Percentiles rank a stretch among this genome's conserved stretches.
These are phyloP conservation scores for Mangifera indica DNA, from an alignment of 345 rosid genomes.

Conservation along the genomic window DNA sequence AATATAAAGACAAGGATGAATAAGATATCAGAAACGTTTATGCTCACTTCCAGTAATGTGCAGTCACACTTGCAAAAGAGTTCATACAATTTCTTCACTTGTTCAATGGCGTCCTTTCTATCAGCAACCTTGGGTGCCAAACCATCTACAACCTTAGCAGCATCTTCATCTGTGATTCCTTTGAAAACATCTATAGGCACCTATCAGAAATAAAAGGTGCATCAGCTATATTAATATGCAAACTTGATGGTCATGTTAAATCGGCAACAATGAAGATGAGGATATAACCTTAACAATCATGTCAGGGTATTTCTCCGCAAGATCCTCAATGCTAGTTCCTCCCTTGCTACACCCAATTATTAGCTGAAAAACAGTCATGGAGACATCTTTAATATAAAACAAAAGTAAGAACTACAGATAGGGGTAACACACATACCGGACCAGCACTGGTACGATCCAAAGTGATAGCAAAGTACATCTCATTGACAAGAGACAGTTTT, in stretches of 20 bases:
- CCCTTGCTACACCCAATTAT: constrained; percentile 95
- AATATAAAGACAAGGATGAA: neutral
- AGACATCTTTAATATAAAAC: constrained; percentile 3
- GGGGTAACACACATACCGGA: constrained; percentile 57
- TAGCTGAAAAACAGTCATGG: constrained; percentile 48
- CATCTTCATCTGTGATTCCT: constrained; percentile 97
- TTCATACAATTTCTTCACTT: constrained; percentile 94
- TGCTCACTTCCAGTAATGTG: constrained; percentile 92
- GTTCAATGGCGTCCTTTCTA: constrained; percentile 77
- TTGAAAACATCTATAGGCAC: constrained; percentile 91
- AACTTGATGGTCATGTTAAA: constrained; percentile 14
- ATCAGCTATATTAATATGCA: constrained; percentile 16
- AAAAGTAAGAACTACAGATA: constrained; percentile 1
- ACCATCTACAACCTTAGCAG: constrained; percentile 96
- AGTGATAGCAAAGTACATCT: constrained; percentile 98
- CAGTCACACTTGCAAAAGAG: constrained; percentile 84
- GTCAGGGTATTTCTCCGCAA: constrained; percentile 95
- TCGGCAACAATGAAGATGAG: constrained; percentile 2
- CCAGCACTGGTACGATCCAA: constrained; percentile 95
- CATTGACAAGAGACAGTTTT: constrained; percentile 87
- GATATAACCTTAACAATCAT: constrained; percentile 82
- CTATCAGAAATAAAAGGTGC: constrained; percentile 37
- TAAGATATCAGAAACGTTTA: constrained; percentile 17
- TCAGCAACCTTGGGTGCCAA: constrained; percentile 81
- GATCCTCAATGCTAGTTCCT: constrained; percentile 99